A percentile compares a stretch with the other conserved stretches of the same genome.
Evolutionary conservation across 2,329 filamentous ascomycete species (phyloP).

Genomic region (Plectosphaerella cucumerina): DNA sequence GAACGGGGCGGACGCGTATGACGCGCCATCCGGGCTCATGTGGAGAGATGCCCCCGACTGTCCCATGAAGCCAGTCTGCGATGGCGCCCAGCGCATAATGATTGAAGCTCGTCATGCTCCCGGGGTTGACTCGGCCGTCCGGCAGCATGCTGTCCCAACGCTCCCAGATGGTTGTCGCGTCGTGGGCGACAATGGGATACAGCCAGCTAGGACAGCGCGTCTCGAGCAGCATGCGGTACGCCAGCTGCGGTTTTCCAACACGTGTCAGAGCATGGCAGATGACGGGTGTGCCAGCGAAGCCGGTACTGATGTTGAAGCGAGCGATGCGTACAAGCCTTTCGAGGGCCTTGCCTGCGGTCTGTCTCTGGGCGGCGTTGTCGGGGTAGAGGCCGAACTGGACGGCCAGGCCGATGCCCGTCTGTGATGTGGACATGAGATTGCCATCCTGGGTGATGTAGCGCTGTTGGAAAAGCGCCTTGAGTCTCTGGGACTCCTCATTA

Average conservation of each 20-base stretch:
- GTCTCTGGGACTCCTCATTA: constrained; percentile 11
- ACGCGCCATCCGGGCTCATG: constrained; percentile 17
- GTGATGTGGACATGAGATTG: constrained; percentile 27
- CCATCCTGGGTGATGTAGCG: constrained; percentile 24
- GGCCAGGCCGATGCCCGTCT: constrained; percentile 32
- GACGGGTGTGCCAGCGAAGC: constrained; percentile 6
- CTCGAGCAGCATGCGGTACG: constrained; percentile 33
- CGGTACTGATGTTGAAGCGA: constrained; percentile 7
- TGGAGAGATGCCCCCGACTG: constrained; percentile 16
- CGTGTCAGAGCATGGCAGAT: constrained; percentile 8
- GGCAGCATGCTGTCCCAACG: constrained; percentile 35
- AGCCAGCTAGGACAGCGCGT: constrained; percentile 30
- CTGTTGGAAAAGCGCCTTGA: constrained; percentile 19
- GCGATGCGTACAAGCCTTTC: constrained; percentile 5
- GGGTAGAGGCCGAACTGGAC: constrained; percentile 30
- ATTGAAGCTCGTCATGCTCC: constrained; percentile 36
- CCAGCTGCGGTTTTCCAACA: constrained; percentile 10
- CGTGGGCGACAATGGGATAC: constrained; percentile 29
- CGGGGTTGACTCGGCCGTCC: constrained; percentile 30
- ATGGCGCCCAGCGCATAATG: constrained; percentile 36
- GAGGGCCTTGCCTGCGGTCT: constrained; percentile 4
- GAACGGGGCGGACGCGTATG: constrained; percentile 7
- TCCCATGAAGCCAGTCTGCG: constrained; percentile 29
- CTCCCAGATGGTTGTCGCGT: constrained; percentile 37
- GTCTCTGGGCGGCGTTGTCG: neutral